These are phyloP conservation scores for Aureobasidium uvarum DNA, from an alignment of 2,329 filamentous ascomycete species.

Conservation along the genomic window DNA sequence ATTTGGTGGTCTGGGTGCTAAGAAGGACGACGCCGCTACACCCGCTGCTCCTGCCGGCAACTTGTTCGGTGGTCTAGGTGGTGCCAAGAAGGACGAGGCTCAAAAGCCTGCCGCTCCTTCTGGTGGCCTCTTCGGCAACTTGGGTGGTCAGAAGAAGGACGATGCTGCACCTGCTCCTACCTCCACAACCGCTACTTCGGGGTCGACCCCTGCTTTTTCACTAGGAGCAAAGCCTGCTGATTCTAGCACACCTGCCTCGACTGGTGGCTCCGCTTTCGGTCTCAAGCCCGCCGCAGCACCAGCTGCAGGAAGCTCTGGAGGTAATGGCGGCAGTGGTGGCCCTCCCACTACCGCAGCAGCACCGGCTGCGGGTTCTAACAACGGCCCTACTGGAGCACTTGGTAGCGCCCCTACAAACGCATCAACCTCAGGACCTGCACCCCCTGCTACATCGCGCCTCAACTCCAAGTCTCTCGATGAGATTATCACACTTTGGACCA, in stretches of 20 bases:
- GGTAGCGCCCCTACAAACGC: conserved; percentile 54
- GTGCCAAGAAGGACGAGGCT: conserved; percentile 21
- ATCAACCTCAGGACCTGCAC: conserved; percentile 76
- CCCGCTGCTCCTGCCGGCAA: too few species aligned
- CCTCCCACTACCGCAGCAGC: conserved; percentile 18
- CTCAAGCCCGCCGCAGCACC: conserved; percentile 28
- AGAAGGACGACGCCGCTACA: conserved; percentile 26
- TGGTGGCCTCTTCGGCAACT: conserved; percentile 24
- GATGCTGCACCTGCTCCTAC: conserved; percentile 21
- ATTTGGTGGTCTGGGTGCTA: conserved; percentile 27
- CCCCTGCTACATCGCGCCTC: conserved; percentile 76
- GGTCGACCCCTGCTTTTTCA: conserved; percentile 23
- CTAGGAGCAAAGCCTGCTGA: conserved; percentile 26
- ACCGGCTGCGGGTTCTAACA: conserved; percentile 26
- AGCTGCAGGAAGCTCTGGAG: conserved; percentile 3
- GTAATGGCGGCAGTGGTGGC: not conserved
- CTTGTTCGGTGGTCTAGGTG: conserved; percentile 1
- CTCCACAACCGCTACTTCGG: conserved; percentile 20
- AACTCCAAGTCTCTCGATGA: conserved; percentile 99
- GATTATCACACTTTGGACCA: conserved; percentile 95
- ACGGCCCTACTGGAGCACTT: conserved; percentile 38
- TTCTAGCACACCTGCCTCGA: conserved; percentile 28
- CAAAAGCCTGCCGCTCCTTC: conserved; percentile 23
- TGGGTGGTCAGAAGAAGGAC: conserved; percentile 22
- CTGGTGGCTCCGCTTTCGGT: conserved; percentile 28